These are phyloP conservation scores for Amphibolis antarctica DNA, from an alignment of 106 monocot species.

Conservation along the genomic window DNA sequence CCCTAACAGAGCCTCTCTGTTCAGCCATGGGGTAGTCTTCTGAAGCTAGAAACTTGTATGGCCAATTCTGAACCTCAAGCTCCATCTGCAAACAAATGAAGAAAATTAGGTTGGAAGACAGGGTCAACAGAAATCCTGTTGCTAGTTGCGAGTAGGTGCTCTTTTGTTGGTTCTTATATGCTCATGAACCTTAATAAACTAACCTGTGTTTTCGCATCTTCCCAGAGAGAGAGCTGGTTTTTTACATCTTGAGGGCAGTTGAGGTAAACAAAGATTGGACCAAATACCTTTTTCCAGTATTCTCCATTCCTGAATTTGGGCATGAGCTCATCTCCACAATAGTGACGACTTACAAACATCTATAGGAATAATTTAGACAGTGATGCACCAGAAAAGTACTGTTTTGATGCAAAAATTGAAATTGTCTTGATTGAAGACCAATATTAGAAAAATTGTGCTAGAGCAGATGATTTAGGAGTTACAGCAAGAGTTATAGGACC, in stretches of 20 bases:
- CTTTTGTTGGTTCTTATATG: neutral
- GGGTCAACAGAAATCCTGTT: neutral
- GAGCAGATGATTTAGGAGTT: conserved; percentile 9
- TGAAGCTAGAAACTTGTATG: conserved; percentile 59
- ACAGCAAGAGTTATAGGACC: conserved; percentile 85
- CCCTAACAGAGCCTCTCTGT: conserved; percentile 51
- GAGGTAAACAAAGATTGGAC: conserved; percentile 70
- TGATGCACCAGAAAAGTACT: neutral
- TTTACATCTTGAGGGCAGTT: conserved; percentile 35
- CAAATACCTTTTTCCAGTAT: conserved; percentile 77
- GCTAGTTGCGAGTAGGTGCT: neutral
- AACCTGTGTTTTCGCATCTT: conserved; percentile 80
- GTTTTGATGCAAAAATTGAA: neutral
- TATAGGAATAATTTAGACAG: conserved; percentile 2
- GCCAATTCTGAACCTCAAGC: conserved; percentile 32
- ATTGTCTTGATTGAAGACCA: neutral
- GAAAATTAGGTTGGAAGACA: neutral
- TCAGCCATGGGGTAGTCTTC: conserved; percentile 44
- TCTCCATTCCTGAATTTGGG: conserved; percentile 60
- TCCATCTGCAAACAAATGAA: neutral
- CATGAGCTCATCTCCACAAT: conserved; percentile 47
- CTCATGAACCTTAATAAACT: neutral
- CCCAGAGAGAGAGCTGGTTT: conserved; percentile 57
- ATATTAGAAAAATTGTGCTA: neutral
- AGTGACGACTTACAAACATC: conserved; percentile 75